Base-by-base conservation (phyloP, 768 basidiomycete species). In the Mycena albidolilacea region DNA sequence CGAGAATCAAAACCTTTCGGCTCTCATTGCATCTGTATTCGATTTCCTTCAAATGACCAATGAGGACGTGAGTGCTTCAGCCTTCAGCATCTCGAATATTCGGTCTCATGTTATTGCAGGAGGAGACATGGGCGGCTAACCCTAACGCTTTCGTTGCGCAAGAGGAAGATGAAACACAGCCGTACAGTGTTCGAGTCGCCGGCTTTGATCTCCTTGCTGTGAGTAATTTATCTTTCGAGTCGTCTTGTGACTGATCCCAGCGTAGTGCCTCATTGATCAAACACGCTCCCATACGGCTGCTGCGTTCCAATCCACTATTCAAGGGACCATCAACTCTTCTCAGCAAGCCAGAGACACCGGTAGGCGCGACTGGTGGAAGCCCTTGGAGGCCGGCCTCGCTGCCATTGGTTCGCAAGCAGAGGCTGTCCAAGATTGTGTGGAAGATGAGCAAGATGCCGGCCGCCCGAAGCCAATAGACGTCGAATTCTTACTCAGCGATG, bases 131-230 rank as follows among this genome's bases (percentile, higher is more conserved):
- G 97, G 89, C 91, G 3, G 90, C 87, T 65, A 94, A 98, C 77
- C 91, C 95, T 5, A 98, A 99, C 76, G 90, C 93, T 4, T 99
- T 99, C 78, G 92, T 99, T 39, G 93, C 93, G 35, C 96, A 99
- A 79, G 97, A 98, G 78, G 96, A 98, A 66, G 97, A 98, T 72
- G 96, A 97, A 73, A 92, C 92, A 1, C 90, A 94, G 65, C 79
- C 87, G 2, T 97, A 96, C 79, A 95, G 94, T 67, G 88, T 96
- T 43, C 89, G 98, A 44, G 89, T 95, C 2, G 93, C 95, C 5
- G 92, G 92, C 4, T 92, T 96, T 76, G 97, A 98, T 78, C 82
- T 98, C 44, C 82, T 97, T 63, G 87, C 88, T 41, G 97, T 98
- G 80, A 41, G 81, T 79, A 9, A 30, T 41, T 52, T n/a, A 17